Percentiles rank a stretch among this genome's conserved stretches.
These are phyloP conservation scores for Sideroxylon spinosum DNA, from an alignment of 179 eudicot species.

Conservation along the genomic window DNA sequence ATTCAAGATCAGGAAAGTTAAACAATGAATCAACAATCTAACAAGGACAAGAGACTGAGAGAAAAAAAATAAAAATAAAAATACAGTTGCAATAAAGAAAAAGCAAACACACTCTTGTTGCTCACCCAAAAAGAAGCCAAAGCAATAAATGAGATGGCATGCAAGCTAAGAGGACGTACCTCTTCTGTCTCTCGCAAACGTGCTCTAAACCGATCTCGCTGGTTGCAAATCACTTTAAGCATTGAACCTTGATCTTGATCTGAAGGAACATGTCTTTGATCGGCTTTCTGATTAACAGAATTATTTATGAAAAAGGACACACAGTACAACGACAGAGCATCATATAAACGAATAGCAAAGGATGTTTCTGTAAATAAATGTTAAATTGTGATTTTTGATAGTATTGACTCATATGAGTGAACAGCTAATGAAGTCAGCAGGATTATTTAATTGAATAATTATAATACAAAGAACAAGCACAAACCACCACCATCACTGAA, in stretches of 20 bases:
- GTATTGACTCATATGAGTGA: too few relatives aligned
- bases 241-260: constrained; percentile 96
- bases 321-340: too few relatives aligned
- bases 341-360: too few relatives aligned
- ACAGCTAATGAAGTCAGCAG: too few relatives aligned
- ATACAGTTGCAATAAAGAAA: not conserved
- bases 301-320: not conserved
- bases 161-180: constrained; percentile 35
- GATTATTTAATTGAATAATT: too few relatives aligned
- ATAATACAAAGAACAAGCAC: too few relatives aligned
- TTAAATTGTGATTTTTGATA: too few relatives aligned
- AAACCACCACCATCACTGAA: too few relatives aligned
- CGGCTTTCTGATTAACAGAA: constrained; percentile 52
- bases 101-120: not conserved
- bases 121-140: not conserved
- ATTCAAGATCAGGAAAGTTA: constrained; percentile 1
- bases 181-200: constrained; percentile 95
- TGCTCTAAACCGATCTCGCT: constrained; percentile 90
- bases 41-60: too few relatives aligned
- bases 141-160: constrained; percentile 1
- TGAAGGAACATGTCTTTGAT: constrained; percentile 61
- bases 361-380: too few relatives aligned
- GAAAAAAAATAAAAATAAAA: too few relatives aligned
- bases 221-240: constrained; percentile 98
- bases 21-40: not conserved